Percentiles rank a stretch among this genome's conserved stretches.
Conservation (phyloP, 257 asterid species). For the Penstemon davidsonii region DNA sequence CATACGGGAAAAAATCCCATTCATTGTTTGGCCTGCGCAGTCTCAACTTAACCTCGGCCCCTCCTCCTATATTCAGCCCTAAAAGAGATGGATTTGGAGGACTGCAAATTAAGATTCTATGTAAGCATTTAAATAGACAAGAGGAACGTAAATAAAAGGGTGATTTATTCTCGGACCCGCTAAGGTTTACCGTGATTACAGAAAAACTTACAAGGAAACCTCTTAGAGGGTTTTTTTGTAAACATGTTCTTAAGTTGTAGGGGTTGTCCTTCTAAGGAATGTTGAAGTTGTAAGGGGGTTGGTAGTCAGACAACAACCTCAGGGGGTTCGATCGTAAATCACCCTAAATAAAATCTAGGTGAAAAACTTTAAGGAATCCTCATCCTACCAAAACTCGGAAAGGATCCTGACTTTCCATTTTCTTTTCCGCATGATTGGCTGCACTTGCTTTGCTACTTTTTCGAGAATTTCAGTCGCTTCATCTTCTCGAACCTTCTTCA, state of each 20-base stretch:
- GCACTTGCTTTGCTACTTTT: conserved; percentile 81
- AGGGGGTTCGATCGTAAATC: too few species aligned
- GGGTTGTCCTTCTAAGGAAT: too few species aligned
- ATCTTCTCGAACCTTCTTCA: conserved; percentile 62
- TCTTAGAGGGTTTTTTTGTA: too few species aligned
- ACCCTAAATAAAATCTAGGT: background rate
- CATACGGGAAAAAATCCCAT: conserved; percentile 70
- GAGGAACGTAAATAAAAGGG: background rate
- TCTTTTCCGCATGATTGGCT: conserved; percentile 74
- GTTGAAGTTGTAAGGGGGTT: too few species aligned
- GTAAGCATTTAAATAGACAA: conserved; percentile 20
- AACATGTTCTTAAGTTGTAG: too few species aligned
- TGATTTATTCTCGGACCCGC: too few species aligned
- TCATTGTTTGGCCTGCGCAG: conserved; percentile 74
- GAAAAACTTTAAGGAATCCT: conserved; percentile 11
- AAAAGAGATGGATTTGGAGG: conserved; percentile 67
- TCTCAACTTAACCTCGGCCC: conserved; percentile 75
- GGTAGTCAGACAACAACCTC: too few species aligned
- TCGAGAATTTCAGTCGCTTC: conserved; percentile 81
- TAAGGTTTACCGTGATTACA: too few species aligned
- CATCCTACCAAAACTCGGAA: conserved; percentile 72
- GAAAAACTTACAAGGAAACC: too few species aligned
- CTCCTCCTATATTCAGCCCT: conserved; percentile 79
- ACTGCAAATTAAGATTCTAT: conserved; percentile 40
- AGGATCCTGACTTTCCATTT: conserved; percentile 79